Percentiles rank a stretch among this genome's conserved stretches.
phyloP scores from a whole-genome alignment of 225 moss, liverwort and hornwort species.

The Polytrichum commune region DNA sequence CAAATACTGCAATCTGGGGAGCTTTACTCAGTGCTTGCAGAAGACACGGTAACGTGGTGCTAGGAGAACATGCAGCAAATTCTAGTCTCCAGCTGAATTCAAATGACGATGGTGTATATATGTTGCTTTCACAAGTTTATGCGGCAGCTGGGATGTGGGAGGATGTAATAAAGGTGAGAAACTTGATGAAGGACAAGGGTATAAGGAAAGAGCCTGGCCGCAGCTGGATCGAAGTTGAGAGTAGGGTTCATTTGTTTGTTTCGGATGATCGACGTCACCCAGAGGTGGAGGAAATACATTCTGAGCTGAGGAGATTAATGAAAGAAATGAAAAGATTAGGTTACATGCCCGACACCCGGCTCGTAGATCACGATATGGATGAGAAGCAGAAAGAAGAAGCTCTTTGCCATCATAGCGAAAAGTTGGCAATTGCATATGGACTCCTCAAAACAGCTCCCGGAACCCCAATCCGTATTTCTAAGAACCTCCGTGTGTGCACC shows the following conservation, averaged over 20 bases:
- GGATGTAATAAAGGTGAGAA: not conserved
- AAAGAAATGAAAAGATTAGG: not conserved
- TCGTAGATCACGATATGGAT: conserved; percentile 5
- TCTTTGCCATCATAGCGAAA: conserved; percentile 1
- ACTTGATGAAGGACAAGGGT: conserved; percentile 13
- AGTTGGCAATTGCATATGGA: not conserved
- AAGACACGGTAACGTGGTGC: no score
- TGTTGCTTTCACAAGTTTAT: conserved; percentile 1
- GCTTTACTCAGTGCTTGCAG: no score
- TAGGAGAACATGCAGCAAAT: no score
- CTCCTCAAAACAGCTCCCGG: not conserved
- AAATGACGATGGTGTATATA: no score
- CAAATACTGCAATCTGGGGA: conserved; percentile 6
- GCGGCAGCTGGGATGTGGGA: conserved; percentile 5
- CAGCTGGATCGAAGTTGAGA: not conserved
- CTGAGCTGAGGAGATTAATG: not conserved
- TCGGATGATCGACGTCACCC: not conserved
- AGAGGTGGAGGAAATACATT: not conserved
- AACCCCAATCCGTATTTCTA: no score
- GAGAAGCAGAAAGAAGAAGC: conserved; percentile 7
- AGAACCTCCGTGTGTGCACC: no score
- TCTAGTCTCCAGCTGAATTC: no score
- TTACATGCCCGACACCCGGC: not conserved
- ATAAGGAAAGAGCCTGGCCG: conserved; percentile 12
- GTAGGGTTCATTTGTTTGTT: conserved; percentile 12